Evolutionary conservation across 2,329 filamentous ascomycete species (phyloP).

Genomic region (Colletotrichum navitas): DNA sequence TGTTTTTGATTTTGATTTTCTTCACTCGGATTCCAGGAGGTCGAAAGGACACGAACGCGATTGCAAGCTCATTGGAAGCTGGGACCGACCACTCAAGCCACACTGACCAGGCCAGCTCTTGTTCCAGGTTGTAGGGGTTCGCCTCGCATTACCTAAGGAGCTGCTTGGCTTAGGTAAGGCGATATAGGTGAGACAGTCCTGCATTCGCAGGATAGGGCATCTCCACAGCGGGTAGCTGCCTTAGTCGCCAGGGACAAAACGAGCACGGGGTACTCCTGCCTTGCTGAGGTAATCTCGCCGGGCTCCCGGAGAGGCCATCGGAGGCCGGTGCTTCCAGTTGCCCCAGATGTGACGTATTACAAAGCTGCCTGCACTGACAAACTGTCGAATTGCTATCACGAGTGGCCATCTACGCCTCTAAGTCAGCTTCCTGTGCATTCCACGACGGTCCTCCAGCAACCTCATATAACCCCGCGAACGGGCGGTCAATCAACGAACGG

Average conservation of each 20-base stretch:
- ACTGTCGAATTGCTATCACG: constrained; percentile 43
- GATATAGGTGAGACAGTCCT: background rate
- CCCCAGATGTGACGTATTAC: constrained; percentile 55
- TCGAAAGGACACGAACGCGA: constrained; percentile 48
- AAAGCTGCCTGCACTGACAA: constrained; percentile 53
- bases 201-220: background rate
- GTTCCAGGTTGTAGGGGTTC: constrained; percentile 5
- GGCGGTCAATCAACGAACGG: background rate
- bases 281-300: constrained; percentile 24
- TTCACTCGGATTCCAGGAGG: constrained; percentile 27
- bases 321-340: constrained; percentile 5
- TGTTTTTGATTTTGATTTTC: constrained; percentile 4
- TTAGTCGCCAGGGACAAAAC: constrained; percentile 26
- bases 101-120: constrained; percentile 26
- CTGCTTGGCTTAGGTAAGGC: background rate
- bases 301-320: constrained; percentile 9
- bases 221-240: constrained; percentile 23
- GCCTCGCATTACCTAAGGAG: constrained; percentile 14
- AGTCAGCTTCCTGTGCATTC: constrained; percentile 32
- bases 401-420: constrained; percentile 39
- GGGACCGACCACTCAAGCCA: constrained; percentile 27
- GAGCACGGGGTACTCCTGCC: background rate
- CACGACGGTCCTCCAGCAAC: background rate
- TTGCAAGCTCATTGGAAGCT: constrained; percentile 45
- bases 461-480: constrained; percentile 18